Conservation (phyloP, 208 protist species). For the Crithidia thermophila region DNA sequence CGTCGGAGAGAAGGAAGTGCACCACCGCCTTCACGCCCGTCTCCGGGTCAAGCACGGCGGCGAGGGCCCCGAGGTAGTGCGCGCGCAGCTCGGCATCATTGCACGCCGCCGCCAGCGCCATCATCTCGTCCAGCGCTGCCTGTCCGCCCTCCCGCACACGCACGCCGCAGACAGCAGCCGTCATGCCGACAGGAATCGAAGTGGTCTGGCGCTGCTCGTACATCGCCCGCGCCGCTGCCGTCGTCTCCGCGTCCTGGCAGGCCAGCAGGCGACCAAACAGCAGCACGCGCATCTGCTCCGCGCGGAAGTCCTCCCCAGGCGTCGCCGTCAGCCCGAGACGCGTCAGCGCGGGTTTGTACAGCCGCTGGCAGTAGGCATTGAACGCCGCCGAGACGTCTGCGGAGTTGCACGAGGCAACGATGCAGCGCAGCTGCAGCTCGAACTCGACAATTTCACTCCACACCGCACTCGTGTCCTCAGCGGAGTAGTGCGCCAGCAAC, state of each 20-base stretch:
- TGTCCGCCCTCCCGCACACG: slow-evolving; percentile 44
- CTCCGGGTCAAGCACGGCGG: slow-evolving; percentile 32
- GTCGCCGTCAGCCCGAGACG: slow-evolving; percentile 33
- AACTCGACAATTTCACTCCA: slow-evolving; percentile 50
- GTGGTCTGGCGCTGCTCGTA: slow-evolving; percentile 41
- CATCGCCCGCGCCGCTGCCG: slow-evolving; percentile 38
- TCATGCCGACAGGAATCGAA: slow-evolving; percentile 58
- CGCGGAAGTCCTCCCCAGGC: slow-evolving; percentile 37
- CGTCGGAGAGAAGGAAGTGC: slow-evolving; percentile 67
- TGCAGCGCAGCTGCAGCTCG: slow-evolving; percentile 47
- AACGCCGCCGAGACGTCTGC: slow-evolving; percentile 40
- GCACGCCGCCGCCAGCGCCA: slow-evolving; percentile 39
- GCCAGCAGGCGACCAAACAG: slow-evolving; percentile 55
- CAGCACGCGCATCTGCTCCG: slow-evolving; percentile 40
- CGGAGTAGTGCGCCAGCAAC: slow-evolving; percentile 36
- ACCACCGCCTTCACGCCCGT: slow-evolving; percentile 50
- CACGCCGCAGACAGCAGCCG: slow-evolving; percentile 44
- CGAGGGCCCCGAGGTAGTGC: slow-evolving; percentile 58
- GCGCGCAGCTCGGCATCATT: slow-evolving; percentile 56
- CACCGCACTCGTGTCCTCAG: slow-evolving; percentile 36
- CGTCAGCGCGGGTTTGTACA: slow-evolving; percentile 53
- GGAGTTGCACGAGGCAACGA: slow-evolving; percentile 37
- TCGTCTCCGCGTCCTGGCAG: slow-evolving; percentile 32
- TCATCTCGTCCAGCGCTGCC: slow-evolving; percentile 51
- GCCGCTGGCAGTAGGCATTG: slow-evolving; percentile 51